Percentiles rank a stretch among this genome's conserved stretches.
phyloP scores from a whole-genome alignment of 148 eudicot species.

The Rhododendron henanense region DNA sequence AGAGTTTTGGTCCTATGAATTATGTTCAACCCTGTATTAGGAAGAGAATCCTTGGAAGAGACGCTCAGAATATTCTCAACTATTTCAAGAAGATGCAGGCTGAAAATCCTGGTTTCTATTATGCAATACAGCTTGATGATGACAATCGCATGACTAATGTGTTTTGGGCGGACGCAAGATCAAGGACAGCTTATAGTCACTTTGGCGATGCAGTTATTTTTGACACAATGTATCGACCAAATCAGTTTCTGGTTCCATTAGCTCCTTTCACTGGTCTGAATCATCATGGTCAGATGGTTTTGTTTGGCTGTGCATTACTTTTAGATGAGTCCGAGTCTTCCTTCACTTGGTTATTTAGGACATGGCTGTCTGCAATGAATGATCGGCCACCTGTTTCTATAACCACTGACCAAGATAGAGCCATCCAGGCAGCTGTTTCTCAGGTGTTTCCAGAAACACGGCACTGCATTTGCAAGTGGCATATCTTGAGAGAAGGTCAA shows the following conservation, averaged over 20 bases:
- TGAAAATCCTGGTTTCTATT: constrained; percentile 28
- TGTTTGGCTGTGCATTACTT: constrained; percentile 28
- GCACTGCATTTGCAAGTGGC: constrained; percentile 38
- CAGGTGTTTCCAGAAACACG: constrained; percentile 26
- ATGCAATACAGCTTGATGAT: constrained; percentile 28
- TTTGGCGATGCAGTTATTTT: constrained; percentile 30
- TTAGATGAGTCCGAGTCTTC: constrained; percentile 29
- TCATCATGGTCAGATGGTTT: constrained; percentile 28
- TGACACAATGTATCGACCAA: constrained; percentile 33
- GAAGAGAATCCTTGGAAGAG: constrained; percentile 23
- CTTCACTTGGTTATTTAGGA: constrained; percentile 27
- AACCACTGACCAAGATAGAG: constrained; percentile 33
- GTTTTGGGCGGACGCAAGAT: constrained; percentile 32
- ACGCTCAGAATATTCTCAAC: constrained; percentile 26
- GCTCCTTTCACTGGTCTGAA: constrained; percentile 32
- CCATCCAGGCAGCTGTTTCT: constrained; percentile 24
- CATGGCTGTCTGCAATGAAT: constrained; percentile 27
- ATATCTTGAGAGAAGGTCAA: constrained; percentile 33
- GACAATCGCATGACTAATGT: constrained; percentile 29
- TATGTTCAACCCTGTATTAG: constrained; percentile 11
- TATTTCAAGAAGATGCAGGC: constrained; percentile 34
- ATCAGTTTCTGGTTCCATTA: constrained; percentile 28
- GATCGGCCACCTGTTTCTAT: constrained; percentile 21
- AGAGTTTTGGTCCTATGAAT: constrained; percentile 15
- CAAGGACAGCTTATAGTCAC: constrained; percentile 28